These are phyloP conservation scores for Fraxinus latifolia DNA, from an alignment of 305 asterid genomes.

Conservation along the genomic window DNA sequence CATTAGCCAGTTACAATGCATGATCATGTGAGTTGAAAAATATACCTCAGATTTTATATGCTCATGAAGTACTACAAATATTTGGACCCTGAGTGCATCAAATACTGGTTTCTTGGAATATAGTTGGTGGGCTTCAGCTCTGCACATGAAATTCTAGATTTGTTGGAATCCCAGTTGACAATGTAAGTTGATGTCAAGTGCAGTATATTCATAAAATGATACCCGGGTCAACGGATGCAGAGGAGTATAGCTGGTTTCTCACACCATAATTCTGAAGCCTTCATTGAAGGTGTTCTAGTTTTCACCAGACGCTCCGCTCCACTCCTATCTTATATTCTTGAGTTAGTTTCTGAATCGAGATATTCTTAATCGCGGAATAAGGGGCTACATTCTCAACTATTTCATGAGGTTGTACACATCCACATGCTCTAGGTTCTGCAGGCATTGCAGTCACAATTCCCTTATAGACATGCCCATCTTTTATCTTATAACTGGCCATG, in stretches of 20 bases:
- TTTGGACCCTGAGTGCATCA: constrained; percentile 71
- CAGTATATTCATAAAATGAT: constrained; percentile 18
- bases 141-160: constrained; percentile 40
- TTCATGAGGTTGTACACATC: constrained; percentile 63
- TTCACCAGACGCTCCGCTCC: constrained; percentile 64
- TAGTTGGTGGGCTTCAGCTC: constrained; percentile 77
- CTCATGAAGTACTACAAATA: constrained; percentile 71
- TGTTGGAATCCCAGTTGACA: background rate
- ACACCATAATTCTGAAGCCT: constrained; percentile 71
- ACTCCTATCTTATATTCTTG: constrained; percentile 69
- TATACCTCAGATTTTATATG: constrained; percentile 73
- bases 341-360: constrained; percentile 63
- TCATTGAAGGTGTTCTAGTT: constrained; percentile 65
- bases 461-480: constrained; percentile 64
- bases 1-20: background rate
- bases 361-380: constrained; percentile 52
- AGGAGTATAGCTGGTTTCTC: constrained; percentile 69
- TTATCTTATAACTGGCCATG: constrained; percentile 58
- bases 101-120: constrained; percentile 74
- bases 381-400: constrained; percentile 61
- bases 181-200: background rate
- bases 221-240: constrained; percentile 93
- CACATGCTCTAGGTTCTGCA: constrained; percentile 72
- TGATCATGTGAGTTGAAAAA: background rate
- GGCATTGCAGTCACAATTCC: constrained; percentile 78